These are phyloP conservation scores for Paraurostyla sp. DNA, from an alignment of 73 alveolate species.

Conservation along the genomic window DNA sequence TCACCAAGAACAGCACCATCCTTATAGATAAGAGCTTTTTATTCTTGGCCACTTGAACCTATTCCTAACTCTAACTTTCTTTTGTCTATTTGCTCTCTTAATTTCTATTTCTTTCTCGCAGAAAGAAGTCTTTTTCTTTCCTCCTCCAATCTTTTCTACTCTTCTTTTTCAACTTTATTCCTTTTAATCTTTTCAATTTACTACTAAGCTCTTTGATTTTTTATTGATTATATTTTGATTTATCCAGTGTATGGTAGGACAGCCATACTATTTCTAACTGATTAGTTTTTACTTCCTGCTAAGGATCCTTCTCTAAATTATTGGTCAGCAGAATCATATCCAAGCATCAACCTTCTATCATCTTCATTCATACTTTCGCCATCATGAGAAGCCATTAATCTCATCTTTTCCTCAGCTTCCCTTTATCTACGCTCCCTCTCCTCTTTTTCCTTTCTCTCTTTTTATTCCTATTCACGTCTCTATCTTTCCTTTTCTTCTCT, in stretches of 20 bases:
- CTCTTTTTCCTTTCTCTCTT: constrained; percentile 56
- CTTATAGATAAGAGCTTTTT: constrained; percentile 59
- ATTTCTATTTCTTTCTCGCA: constrained; percentile 57
- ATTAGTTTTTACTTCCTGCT: constrained; percentile 34
- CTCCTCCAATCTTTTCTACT: constrained; percentile 67
- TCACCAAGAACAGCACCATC: constrained; percentile 56
- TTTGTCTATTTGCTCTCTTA: constrained; percentile 75
- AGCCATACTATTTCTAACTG: constrained; percentile 59
- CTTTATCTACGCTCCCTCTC: constrained; percentile 58
- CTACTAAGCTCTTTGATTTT: constrained; percentile 75
- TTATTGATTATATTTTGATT: constrained; percentile 45
- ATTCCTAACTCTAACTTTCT: constrained; percentile 65
- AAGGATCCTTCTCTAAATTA: constrained; percentile 7
- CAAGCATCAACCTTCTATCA: constrained; percentile 58
- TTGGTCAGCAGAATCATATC: constrained; percentile 46
- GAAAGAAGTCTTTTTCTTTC: constrained; percentile 50
- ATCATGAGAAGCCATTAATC: constrained; percentile 44
- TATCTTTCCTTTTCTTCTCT: constrained; percentile 53
- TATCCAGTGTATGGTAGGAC: constrained; percentile 67
- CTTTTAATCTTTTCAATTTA: constrained; percentile 66
- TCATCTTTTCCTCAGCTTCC: constrained; percentile 36
- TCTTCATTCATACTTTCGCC: constrained; percentile 29
- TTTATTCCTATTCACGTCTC: constrained; percentile 47
- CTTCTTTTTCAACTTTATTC: constrained; percentile 58
- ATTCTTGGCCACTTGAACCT: constrained; percentile 60